Conservation (phyloP, 2,329 filamentous ascomycete genomes). For the Fusarium buxicola region DNA sequence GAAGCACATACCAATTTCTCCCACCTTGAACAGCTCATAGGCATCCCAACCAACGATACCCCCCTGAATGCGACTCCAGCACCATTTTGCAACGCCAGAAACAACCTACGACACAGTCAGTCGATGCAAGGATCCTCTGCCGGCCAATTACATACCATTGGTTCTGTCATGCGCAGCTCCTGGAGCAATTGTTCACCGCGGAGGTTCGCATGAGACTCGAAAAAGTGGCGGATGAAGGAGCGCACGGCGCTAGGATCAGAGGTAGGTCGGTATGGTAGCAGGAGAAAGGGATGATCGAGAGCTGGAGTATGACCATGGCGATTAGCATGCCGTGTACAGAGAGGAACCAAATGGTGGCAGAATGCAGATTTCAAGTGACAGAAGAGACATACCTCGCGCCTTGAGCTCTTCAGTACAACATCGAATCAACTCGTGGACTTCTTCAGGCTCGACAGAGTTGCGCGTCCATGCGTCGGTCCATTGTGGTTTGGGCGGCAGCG, state of each 20-base stretch:
- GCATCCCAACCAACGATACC: slow-evolving; percentile 97
- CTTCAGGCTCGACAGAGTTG: slow-evolving; percentile 84
- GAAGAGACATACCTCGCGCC: slow-evolving; percentile 78
- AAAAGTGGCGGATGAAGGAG: slow-evolving; percentile 93
- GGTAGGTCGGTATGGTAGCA: slow-evolving; percentile 92
- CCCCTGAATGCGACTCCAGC: slow-evolving; percentile 91
- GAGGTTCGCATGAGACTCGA: slow-evolving; percentile 74
- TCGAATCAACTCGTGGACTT: slow-evolving; percentile 87
- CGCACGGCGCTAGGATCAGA: slow-evolving; percentile 92
- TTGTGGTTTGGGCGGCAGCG: slow-evolving; percentile 74
- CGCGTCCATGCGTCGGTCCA: slow-evolving; percentile 93
- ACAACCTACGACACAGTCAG: slow-evolving; percentile 73
- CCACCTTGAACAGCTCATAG: slow-evolving; percentile 95
- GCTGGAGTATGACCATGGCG: slow-evolving; percentile 61
- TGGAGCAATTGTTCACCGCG: slow-evolving; percentile 79
- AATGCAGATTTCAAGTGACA: slow-evolving; percentile 7
- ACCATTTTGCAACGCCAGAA: slow-evolving; percentile 97
- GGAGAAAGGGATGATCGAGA: slow-evolving; percentile 89
- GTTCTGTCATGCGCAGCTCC: slow-evolving; percentile 92
- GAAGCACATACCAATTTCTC: slow-evolving; percentile 78
- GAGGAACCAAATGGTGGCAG: slow-evolving; percentile 1
- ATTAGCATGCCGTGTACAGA: slow-evolving; percentile 34
- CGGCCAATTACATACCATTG: slow-evolving; percentile 74
- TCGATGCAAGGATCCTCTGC: background rate
- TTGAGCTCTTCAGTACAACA: slow-evolving; percentile 93